Percentiles rank a stretch among this genome's conserved stretches.
Evolutionary conservation across 2,329 filamentous ascomycete genomes (phyloP).

Genomic region (Colletotrichum spinosum): DNA sequence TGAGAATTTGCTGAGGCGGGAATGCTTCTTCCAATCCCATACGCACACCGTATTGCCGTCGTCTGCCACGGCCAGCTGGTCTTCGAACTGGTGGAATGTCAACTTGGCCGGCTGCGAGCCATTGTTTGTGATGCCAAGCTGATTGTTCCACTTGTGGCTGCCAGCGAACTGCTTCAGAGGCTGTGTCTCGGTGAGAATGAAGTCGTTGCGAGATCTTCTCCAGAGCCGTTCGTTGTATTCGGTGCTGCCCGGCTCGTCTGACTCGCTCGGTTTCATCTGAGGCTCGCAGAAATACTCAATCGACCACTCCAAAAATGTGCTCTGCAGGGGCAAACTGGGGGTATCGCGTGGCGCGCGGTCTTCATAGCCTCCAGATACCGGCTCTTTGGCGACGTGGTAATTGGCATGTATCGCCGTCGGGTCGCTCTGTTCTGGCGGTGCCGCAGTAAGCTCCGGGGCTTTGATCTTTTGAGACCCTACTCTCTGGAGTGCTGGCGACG

Average conservation of each 20-base stretch:
- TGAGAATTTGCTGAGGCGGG: constrained; percentile 84
- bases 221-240: constrained; percentile 97
- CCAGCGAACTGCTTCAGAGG: constrained; percentile 91
- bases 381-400: constrained; percentile 82
- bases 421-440: constrained; percentile 82
- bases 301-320: constrained; percentile 93
- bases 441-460: constrained; percentile 55
- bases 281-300: constrained; percentile 98
- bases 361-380: constrained; percentile 81
- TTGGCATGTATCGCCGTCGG: constrained; percentile 72
- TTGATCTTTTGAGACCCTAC: constrained; percentile 54
- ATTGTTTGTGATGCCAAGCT: constrained; percentile 87
- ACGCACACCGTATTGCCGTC: constrained; percentile 90
- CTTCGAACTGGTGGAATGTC: constrained; percentile 97
- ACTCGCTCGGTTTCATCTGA: constrained; percentile 96
- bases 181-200: constrained; percentile 91
- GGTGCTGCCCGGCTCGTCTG: constrained; percentile 93
- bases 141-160: constrained; percentile 87
- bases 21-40: constrained; percentile 91
- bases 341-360: constrained; percentile 68
- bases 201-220: constrained; percentile 92
- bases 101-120: constrained; percentile 90
- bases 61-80: constrained; percentile 93
- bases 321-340: constrained; percentile 80
- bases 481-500: constrained; percentile 50